Evolutionary conservation across 139 green algal species (phyloP), one percentile per base, ranked within the genome.

Genomic region (Monoraphidium neglectum): DNA sequence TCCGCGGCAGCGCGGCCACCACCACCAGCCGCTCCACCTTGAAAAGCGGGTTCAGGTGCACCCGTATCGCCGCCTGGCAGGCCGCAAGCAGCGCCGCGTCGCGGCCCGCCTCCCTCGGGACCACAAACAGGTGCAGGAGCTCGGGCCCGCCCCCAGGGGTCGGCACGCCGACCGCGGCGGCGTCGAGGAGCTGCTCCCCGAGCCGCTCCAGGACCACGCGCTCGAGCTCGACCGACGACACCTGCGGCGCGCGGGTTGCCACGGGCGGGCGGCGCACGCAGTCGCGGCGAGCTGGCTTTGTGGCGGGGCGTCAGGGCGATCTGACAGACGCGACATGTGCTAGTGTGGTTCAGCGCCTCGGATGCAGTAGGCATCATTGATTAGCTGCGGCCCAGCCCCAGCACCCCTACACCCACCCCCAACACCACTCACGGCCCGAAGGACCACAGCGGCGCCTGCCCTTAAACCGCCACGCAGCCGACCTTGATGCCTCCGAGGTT

Each of bases 401-500:
- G n/a, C n/a, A n/a, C n/a, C n/a, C n/a, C n/a, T n/a, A n/a, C n/a
- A n/a, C n/a, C n/a, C n/a, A n/a, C n/a, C n/a, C n/a, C n/a, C n/a
- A n/a, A n/a, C n/a, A n/a, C n/a, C n/a, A n/a, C n/a, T n/a, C n/a
- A n/a, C 13, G 6, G 49, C 65, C 21, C 38, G n/a, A 21, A 37
- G 38, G 21, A 15, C 16, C 65, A 33, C 36, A 60, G 37, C 68
- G 23, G 59, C 59, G 30, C 16, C 16, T 66, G 24, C 61, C 13
- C 28, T 46, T 15, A 68, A 68, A 43, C 21, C 30, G 16, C n/a
- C 60, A 70, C 35, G 30, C 16, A 8, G n/a, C 65, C 12, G 38
- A 89, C 89, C 84, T 96, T 97, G 82, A 96, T 95, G 37, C 90
- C 94, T 24, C 95, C 95, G n/a, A 99, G 87, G 87, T 99, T 99